phyloP scores from a whole-genome alignment of 2,329 filamentous ascomycete genomes.

The Trichoderma sp. region DNA sequence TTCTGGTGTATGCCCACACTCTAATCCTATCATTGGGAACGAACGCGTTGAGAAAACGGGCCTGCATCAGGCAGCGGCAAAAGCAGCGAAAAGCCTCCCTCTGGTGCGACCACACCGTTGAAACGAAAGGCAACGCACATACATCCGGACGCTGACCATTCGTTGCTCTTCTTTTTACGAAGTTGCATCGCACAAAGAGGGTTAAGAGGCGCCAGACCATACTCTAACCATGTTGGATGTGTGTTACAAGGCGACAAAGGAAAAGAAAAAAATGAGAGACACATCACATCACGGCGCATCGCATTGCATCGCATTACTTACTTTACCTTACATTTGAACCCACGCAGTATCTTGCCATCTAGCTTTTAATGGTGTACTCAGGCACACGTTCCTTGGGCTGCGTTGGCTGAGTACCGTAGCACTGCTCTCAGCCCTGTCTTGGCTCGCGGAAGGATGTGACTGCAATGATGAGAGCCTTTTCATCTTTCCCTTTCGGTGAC shows the following conservation, averaged over 20 bases:
- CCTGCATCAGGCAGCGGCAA: slow-evolving; percentile 1
- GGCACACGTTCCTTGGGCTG: neutral
- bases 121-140: too few relatives aligned
- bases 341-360: too few relatives aligned
- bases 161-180: too few relatives aligned
- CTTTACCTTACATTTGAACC: too few relatives aligned
- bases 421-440: slow-evolving; percentile 13
- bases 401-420: slow-evolving; percentile 12
- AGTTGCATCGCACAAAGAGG: too few relatives aligned
- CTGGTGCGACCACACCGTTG: neutral
- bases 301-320: neutral
- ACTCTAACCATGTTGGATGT: neutral
- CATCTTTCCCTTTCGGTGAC: too few relatives aligned
- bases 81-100: slow-evolving; percentile 8
- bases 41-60: neutral
- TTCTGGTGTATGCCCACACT: neutral
- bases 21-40: neutral
- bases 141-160: too few relatives aligned
- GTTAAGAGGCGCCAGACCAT: neutral
- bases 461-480: neutral
- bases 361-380: too few relatives aligned
- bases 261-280: neutral
- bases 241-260: neutral
- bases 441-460: neutral
- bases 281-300: slow-evolving; percentile 15